A percentile compares a stretch with the other conserved stretches of the same genome.
Conservation (phyloP, 2,329 filamentous ascomycete genomes). For the Rutstroemia sp. region DNA sequence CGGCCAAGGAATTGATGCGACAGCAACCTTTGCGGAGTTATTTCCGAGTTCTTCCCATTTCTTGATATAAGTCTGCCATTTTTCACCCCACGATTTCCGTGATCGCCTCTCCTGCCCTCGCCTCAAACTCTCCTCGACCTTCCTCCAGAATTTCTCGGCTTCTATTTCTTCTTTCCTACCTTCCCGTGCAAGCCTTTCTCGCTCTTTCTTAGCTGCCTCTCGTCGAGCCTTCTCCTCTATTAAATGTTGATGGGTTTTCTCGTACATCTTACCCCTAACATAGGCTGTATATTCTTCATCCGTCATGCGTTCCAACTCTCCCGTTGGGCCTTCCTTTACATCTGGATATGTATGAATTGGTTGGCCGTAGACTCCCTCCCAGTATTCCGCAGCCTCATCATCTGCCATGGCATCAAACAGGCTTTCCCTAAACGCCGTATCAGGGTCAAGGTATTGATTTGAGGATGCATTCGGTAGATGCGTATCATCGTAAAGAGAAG, state of each 20-base stretch:
- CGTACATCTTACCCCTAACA: conserved; percentile 89
- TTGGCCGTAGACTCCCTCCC: conserved; percentile 94
- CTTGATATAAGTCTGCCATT: conserved; percentile 57
- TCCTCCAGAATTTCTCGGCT: conserved; percentile 43
- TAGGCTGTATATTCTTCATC: conserved; percentile 88
- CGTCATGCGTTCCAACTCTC: conserved; percentile 72
- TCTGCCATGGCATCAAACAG: conserved; percentile 96
- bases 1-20: conserved; percentile 52
- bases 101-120: conserved; percentile 54
- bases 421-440: conserved; percentile 80
- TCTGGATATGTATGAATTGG: conserved; percentile 74
- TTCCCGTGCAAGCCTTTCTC: conserved; percentile 34
- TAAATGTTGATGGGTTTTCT: conserved; percentile 80
- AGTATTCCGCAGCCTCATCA: conserved; percentile 91
- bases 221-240: conserved; percentile 65
- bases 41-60: conserved; percentile 51
- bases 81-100: conserved; percentile 44
- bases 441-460: conserved; percentile 47
- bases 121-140: conserved; percentile 62
- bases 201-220: conserved; percentile 45
- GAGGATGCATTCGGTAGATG: conserved; percentile 33
- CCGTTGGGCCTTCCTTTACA: conserved; percentile 36
- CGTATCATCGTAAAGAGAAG: conserved; percentile 33
- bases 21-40: conserved; percentile 37
- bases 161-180: conserved; percentile 34